Evolutionary conservation across 2,329 filamentous ascomycete species (phyloP), one percentile per base, ranked within the genome.

Genomic region (Rhynchosporium graminicola): DNA sequence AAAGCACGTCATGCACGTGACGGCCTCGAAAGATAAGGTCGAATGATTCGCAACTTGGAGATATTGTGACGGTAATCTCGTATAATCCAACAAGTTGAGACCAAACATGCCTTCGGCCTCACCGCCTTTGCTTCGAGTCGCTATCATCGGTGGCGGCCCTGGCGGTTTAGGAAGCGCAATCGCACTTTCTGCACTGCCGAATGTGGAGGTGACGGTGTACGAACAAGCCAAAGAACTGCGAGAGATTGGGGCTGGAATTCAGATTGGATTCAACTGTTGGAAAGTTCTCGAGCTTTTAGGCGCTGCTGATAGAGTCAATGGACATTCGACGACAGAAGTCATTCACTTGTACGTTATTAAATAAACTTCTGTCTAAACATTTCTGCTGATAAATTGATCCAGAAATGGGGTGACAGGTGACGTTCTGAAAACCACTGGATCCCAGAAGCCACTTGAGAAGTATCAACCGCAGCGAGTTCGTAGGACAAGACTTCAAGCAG

Each of bases 211-310:
- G 3, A 75, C 70, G 0, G 65, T 82, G 1, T 82, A 80, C 57
- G 80, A 82, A 62, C 76, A 80, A 61, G 78, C 78, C 0, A 72
- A 65, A 6, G 71, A 77, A 20, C 68, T 82, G n/a, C 71, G 78
- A 38, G 80, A 82, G 65, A 76, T 80, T 4, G 80, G 80, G 0
- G 79, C 79, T 0, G 80, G 80, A 0, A 80, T 82, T 60, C 77
- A 74, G 51, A 77, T 82, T 15, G 75, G 76, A 1, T 71, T 75
- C 7, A 81, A 82, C 67, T 76, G 76, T 13, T 82, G 79, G 80
- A 79, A 75, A 50, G 77, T 81, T 4, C 69, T 82, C 15, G 78
- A 78, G 51, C 66, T 81, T 33, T 72, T 82, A 2, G 80, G 78
- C 9, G 78, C 76, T 1, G 77, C 76, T 3, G 73, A 77, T 15